These are phyloP conservation scores for barrel medic (Medicago truncatula) DNA, from an alignment of 306 rosid genomes.

Conservation along the genomic window DNA sequence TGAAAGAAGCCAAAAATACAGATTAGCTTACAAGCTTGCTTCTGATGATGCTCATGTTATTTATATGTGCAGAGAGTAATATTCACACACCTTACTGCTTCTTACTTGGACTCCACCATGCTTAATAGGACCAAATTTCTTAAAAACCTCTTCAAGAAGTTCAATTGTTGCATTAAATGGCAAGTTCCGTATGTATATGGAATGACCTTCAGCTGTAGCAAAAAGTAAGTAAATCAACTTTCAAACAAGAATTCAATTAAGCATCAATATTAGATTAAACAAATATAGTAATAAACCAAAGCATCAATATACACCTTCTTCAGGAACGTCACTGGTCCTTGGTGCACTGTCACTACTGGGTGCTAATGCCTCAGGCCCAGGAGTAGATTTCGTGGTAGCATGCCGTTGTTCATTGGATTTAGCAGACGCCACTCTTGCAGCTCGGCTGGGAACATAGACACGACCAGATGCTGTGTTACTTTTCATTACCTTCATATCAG, in stretches of 20 bases:
- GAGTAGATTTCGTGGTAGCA: conserved; percentile 57
- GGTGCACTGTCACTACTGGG: conserved; percentile 65
- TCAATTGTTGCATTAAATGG: conserved; percentile 86
- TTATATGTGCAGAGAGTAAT: conserved; percentile 35
- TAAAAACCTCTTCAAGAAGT: conserved; percentile 87
- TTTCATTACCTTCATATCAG: conserved; percentile 73
- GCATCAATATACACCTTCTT: conserved; percentile 69
- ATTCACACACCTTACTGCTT: conserved; percentile 67
- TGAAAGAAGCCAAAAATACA: conserved; percentile 55
- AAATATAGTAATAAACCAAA: conserved; percentile 31
- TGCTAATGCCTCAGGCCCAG: conserved; percentile 57
- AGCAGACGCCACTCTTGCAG: conserved; percentile 58
- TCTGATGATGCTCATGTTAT: conserved; percentile 35
- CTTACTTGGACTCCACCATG: conserved; percentile 95
- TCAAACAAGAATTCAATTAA: conserved; percentile 39
- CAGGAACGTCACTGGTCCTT: conserved; percentile 71
- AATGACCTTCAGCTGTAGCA: conserved; percentile 82
- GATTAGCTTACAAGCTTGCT: conserved; percentile 41
- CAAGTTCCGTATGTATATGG: conserved; percentile 88
- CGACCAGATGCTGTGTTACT: conserved; percentile 49
- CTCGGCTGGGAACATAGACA: conserved; percentile 57
- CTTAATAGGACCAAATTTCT: conserved; percentile 92
- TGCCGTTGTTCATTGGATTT: conserved; percentile 58
- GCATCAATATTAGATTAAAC: conserved; percentile 32
- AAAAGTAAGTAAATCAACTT: conserved; percentile 37